Conservation (phyloP, 257 asterid genomes). For the Solanum infundibuliforme region DNA sequence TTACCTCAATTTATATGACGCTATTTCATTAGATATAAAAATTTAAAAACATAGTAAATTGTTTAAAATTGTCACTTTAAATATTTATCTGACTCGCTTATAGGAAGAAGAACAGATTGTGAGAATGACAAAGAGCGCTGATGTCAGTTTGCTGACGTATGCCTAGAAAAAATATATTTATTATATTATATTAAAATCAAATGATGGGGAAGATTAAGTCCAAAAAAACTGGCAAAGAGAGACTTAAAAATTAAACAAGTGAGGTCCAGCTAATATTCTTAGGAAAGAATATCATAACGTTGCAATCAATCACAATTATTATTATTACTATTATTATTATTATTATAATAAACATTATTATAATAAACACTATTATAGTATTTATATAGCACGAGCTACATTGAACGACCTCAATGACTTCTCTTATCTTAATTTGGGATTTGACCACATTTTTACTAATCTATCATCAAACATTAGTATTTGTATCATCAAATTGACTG, state of each 20-base stretch:
- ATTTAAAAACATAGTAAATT: neutral
- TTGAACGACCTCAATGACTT: neutral
- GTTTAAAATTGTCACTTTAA: neutral
- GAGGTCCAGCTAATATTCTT: neutral
- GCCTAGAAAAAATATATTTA: no score
- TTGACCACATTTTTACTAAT: no score
- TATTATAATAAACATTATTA: no score
- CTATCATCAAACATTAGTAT: no score
- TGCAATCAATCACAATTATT: no score
- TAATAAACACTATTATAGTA: no score
- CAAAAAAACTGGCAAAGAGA: neutral
- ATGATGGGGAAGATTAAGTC: neutral
- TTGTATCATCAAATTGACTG: no score
- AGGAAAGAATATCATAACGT: neutral
- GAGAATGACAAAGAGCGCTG: neutral
- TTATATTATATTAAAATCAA: no score
- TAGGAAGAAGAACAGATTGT: neutral
- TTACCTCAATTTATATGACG: neutral
- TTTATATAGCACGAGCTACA: neutral
- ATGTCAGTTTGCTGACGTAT: neutral
- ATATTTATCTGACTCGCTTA: neutral
- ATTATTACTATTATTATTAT: no score
- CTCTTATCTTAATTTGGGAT: neutral
- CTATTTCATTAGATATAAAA: neutral
- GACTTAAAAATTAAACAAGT: neutral